Evolutionary conservation across 2,329 filamentous ascomycete genomes (phyloP).

Genomic region (Trichoderma lentiforme): DNA sequence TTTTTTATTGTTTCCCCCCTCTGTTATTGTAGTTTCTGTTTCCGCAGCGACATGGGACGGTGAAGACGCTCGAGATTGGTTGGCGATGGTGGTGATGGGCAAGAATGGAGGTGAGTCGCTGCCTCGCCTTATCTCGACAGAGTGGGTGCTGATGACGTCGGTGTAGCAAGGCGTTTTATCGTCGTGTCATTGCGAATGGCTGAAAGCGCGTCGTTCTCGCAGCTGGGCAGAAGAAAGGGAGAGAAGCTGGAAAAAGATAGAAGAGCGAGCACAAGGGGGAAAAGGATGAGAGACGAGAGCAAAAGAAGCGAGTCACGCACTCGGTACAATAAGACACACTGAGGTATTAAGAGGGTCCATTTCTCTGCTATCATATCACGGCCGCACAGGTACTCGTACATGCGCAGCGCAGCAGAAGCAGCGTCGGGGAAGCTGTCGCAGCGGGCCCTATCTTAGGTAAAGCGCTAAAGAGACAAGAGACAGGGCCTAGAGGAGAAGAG

Average conservation of each 20-base stretch:
- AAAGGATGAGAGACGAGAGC: neutral
- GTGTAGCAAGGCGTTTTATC: constrained; percentile 1
- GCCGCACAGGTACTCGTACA: neutral
- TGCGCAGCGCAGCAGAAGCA: neutral
- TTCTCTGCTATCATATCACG: neutral
- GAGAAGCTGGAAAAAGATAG: neutral
- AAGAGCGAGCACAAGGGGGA: neutral
- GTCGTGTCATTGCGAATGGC: neutral
- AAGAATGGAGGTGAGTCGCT: neutral
- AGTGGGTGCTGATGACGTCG: constrained; percentile 17
- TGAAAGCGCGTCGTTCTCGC: neutral
- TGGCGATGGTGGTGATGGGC: neutral
- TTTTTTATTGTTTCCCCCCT: neutral
- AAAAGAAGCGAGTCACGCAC: neutral
- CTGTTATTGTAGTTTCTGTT: neutral
- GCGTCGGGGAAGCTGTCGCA: constrained; percentile 8
- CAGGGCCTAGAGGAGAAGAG: neutral
- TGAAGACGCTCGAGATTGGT: neutral
- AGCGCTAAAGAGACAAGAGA: neutral
- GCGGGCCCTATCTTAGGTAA: constrained; percentile 7
- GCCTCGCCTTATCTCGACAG: constrained; percentile 2
- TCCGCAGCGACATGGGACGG: neutral
- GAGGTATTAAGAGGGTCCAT: constrained; percentile 10
- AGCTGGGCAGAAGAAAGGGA: neutral
- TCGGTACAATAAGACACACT: neutral